Conservation (phyloP, 2,329 filamentous ascomycete genomes). For the Botrytis porri region DNA sequence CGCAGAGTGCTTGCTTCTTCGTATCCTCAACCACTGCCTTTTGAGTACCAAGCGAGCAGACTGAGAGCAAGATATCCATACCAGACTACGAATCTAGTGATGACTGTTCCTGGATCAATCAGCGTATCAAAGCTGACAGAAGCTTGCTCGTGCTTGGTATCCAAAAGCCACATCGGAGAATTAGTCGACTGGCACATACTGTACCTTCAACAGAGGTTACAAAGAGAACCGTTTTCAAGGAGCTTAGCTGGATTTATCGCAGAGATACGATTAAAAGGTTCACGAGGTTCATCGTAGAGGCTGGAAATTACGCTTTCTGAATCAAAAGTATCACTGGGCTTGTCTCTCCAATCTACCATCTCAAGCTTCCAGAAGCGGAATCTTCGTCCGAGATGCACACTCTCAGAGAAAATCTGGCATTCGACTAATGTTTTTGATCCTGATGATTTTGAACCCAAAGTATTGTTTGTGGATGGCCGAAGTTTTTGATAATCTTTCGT, state of each 20-base stretch:
- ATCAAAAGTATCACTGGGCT: neutral
- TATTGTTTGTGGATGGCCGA: neutral
- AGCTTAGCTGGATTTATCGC: neutral
- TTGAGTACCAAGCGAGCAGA: neutral
- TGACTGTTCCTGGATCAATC: slow-evolving; percentile 17
- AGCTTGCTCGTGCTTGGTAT: neutral
- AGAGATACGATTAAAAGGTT: neutral
- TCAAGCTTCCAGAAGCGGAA: neutral
- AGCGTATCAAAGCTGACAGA: slow-evolving; percentile 20
- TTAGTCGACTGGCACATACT: slow-evolving; percentile 19
- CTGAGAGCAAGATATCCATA: neutral
- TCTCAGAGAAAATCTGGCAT: neutral
- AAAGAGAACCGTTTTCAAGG: neutral
- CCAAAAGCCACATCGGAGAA: slow-evolving; percentile 22
- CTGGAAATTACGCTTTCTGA: neutral
- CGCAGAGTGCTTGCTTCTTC: slow-evolving; percentile 3
- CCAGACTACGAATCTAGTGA: slow-evolving; percentile 15
- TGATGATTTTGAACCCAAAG: neutral
- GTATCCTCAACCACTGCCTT: neutral
- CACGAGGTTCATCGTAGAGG: neutral
- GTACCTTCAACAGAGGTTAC: slow-evolving; percentile 6
- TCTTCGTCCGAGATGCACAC: neutral
- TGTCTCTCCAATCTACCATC: neutral
- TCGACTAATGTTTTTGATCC: neutral
- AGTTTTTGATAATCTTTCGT: neutral